Evolutionary conservation across 768 basidiomycete genomes (phyloP), one percentile per base, ranked within the genome.

Genomic region (Kwoniella bestiolae): DNA sequence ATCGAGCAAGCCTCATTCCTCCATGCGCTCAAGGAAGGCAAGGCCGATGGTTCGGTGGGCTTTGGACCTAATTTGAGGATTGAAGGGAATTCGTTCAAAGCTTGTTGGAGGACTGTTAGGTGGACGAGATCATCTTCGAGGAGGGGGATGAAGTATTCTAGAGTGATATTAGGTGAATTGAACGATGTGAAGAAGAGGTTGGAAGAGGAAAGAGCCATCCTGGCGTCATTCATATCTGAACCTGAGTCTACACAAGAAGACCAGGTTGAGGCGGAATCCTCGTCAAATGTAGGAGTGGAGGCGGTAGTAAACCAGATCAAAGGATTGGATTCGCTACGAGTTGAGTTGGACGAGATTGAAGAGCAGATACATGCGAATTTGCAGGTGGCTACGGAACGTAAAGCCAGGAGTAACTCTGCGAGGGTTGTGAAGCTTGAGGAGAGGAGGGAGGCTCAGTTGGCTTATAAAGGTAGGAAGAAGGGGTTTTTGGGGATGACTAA

Each of bases 41-140:
- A 49, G 21, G 11, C 38, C 5, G 23, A 25, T n/a, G 26, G 5
- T 18, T 23, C 41, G 9, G 29, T n/a, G n/a, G 21, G 31, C 6
- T 11, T 14, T 32, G 29, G 23, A 38, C 58, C 65, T n/a, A 21
- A 14, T 7, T 34, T 66, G 32, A 55, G 58, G n/a, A 44, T 50
- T 3, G 65, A 60, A 31, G 50, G 29, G 8, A 66, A 60, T 31
- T 66, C 58, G 65, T 66, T 66, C 31, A 41, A 21, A 32, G 45
- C 65, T 2, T 50, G 53, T 3, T 65, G 63, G 63, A 58, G 63
- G 16, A 65, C 63, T 7, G 47, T 65, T 1, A 46, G 63, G 26
- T 57, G 56, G 49, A 65, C 63, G 2, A 32, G 56, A 32, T 35
- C 25, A 9, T 44, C 32, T 3, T 25, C 31, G 6, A 34, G 56